Evolutionary conservation across 2,329 filamentous ascomycete genomes (phyloP), one percentile per base, ranked within the genome.

Genomic region (Cladophialophora carrionii): DNA sequence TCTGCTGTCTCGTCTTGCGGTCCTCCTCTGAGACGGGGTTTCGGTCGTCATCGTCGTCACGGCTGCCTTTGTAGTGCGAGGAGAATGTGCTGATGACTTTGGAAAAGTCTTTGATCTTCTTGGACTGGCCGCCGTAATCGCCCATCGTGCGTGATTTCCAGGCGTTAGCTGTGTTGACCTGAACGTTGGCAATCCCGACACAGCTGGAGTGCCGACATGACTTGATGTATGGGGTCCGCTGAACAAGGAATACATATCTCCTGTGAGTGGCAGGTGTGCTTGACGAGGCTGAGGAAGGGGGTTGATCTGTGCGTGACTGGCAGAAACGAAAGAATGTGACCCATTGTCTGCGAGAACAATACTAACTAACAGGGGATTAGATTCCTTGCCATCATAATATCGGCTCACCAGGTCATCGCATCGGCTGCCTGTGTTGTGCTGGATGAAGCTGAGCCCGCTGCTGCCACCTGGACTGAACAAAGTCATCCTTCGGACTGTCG

Each of bases 21-120:
- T 60, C 41, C 10, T 62, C 54, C 41, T 67, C 65, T 0, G 54
- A 49, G 9, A 62, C 62, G 4, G 37, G 32, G 46, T 56, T 26
- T 24, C 65, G 37, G 24, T 65, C 63, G 31, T 68, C 60, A 6
- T 65, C 37, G 24, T 65, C 63, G 24, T 68, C 60, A 4, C 34
- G 26, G n/a, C 31, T 26, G 14, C 52, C 34, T 8, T 60, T 43
- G 41, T 63, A 65, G 12, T 57, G 63, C 7, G 52, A 61, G 52
- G 63, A 61, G 22, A 63, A 68, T 32, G 48, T 37, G 34, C 41
- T 26, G 2, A 66, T 60, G 52, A 62, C 32, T 7, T 37, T 34
- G 1, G 60, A 49, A 22, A 68, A 68, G 57, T 65, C 57, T 32
- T 62, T 48, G 26, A 57, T 61, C 37, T 46, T 54, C 43, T 49